A percentile compares a stretch with the other conserved stretches of the same genome.
phyloP scores from a whole-genome alignment of 345 rosid species.

The Microthlaspi erraticum region DNA sequence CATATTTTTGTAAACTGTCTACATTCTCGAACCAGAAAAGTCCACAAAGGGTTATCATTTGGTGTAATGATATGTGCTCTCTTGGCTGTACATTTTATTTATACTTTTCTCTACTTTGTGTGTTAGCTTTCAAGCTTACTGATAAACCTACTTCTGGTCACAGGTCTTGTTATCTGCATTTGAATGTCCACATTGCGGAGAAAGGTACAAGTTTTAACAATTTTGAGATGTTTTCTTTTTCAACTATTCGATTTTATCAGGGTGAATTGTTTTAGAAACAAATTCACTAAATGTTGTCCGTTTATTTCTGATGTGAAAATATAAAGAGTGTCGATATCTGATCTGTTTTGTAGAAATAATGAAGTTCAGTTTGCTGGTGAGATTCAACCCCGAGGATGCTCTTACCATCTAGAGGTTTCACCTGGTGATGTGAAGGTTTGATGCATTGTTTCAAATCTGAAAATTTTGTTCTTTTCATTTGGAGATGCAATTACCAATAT shows the following conservation, averaged over 20 bases:
- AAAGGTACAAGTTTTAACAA: conserved; percentile 56
- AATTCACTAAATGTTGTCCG: background rate
- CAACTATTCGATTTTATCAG: background rate
- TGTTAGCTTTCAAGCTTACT: background rate
- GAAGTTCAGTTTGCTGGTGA: conserved; percentile 97
- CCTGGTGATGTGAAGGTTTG: conserved; percentile 74
- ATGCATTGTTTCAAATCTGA: background rate
- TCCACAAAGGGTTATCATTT: too few species aligned
- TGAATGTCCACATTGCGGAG: conserved; percentile 86
- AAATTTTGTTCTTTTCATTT: background rate
- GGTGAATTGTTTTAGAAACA: background rate
- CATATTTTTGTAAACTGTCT: background rate
- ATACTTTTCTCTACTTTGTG: too few species aligned
- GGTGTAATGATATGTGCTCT: background rate
- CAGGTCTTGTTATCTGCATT: conserved; percentile 90
- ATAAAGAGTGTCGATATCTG: background rate
- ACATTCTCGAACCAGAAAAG: background rate
- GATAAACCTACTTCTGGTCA: conserved; percentile 18
- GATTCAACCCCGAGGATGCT: conserved; percentile 78
- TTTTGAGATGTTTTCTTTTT: background rate
- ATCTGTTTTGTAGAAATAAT: conserved; percentile 61
- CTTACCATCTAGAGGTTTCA: conserved; percentile 58
- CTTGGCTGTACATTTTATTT: background rate
- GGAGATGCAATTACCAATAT: background rate
- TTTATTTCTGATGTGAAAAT: background rate